Evolutionary conservation across 345 rosid species (phyloP), one percentile per base, ranked within the genome.

Genomic region (Hibiscus trionum): DNA sequence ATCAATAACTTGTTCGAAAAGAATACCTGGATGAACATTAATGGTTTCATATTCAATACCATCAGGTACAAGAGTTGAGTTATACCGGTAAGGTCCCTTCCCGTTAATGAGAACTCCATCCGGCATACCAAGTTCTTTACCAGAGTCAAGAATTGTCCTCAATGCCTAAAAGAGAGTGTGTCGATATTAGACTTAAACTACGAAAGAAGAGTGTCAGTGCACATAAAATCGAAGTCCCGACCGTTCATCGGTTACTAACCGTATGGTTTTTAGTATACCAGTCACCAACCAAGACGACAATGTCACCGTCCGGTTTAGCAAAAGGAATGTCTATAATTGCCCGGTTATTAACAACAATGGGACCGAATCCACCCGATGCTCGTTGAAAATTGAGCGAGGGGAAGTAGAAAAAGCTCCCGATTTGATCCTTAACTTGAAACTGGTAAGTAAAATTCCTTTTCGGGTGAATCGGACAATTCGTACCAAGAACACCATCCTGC

Each of bases 71-170:
- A 84, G 80, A 57, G 90, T 79, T 68, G 78, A 74, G 78, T 91
- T 94, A 81, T 94, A 91, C 72, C 80, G 75, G 78, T 75, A 94
- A 44, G 98, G 96, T 56, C 98, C 98, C 83, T 88, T 94, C 61
- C 98, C 98, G 65, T 94, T 94, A 67, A 94, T 91, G 47, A 94
- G 87, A 79, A 94, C 98, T 63, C 97, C 98, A 76, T 91, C 95
- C 0, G 98, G 98, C 93, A 94, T 85, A 19, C 91, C 98, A 24
- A 94, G 97, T 37, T 90, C 95, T 70, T 88, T 81, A 57, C 98
- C 98, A 58, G 88, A 84, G 76, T 90, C 97, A 65, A 94, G 91
- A 50, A 17, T 73, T 10, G 77, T 69, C 81, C 90, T 90, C 80
- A 94, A 74, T 4, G 88, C 97, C 98, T 94, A 68, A 74, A 60